These are phyloP conservation scores for Taiozyma sp. DNA, from an alignment of 1,139 yeast genomes.

Conservation along the genomic window DNA sequence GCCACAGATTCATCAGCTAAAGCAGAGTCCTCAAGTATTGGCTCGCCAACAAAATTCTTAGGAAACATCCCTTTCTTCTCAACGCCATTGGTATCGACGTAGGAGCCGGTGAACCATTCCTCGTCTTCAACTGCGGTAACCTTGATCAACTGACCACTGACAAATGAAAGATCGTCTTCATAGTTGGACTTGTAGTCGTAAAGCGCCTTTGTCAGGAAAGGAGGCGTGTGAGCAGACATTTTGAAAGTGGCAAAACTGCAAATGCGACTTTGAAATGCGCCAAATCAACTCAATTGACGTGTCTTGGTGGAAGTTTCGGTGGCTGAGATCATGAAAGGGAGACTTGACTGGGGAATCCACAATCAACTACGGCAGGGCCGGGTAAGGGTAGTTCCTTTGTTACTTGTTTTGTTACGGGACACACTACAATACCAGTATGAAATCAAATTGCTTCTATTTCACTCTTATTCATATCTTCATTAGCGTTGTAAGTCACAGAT, in stretches of 20 bases:
- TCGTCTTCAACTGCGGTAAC: slow-evolving; percentile 81
- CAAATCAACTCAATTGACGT: background rate
- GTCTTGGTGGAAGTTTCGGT: background rate
- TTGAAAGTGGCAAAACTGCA: background rate
- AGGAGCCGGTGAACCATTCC: slow-evolving; percentile 84
- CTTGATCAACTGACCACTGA: slow-evolving; percentile 60
- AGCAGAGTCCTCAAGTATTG: slow-evolving; percentile 2
- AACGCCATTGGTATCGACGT: slow-evolving; percentile 36
- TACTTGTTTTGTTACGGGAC: background rate
- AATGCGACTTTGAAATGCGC: background rate
- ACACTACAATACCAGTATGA: background rate
- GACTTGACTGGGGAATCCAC: background rate
- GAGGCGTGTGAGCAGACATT: slow-evolving; percentile 25
- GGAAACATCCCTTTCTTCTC: slow-evolving; percentile 78
- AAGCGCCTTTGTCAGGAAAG: slow-evolving; percentile 69
- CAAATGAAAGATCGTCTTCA: slow-evolving; percentile 79
- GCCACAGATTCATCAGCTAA: slow-evolving; percentile 1
- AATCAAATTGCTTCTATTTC: background rate
- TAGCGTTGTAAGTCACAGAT: slow-evolving; percentile 54
- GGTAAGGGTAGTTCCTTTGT: background rate
- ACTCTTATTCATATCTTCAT: background rate
- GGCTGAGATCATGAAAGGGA: background rate
- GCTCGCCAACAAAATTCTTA: slow-evolving; percentile 61
- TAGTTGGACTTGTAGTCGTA: slow-evolving; percentile 73
- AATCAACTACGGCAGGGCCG: background rate